A percentile compares a stretch with the other conserved stretches of the same genome.
Conservation (phyloP, 1,284 basidiomycete genomes). For the Apiotrichum domesticum region DNA sequence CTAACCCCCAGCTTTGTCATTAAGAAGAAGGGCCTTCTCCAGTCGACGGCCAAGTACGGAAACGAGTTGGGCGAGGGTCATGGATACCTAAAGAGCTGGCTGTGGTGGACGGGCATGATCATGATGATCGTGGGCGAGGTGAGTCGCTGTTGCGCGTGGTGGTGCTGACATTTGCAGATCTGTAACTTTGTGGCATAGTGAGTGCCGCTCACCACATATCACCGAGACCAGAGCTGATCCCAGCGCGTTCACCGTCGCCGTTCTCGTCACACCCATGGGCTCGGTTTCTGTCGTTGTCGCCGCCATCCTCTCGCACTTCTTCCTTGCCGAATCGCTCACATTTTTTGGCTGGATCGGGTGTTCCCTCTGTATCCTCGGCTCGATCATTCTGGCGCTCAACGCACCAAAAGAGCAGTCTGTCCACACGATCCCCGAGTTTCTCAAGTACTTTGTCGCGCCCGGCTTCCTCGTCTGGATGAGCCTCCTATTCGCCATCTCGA, state of each 20-base stretch:
- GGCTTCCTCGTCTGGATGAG: constrained; percentile 74
- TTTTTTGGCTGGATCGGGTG: constrained; percentile 79
- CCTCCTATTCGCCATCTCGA: constrained; percentile 29
- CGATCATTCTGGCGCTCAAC: constrained; percentile 54
- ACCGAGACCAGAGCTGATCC: neutral
- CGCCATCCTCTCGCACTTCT: constrained; percentile 85
- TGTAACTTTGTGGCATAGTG: constrained; percentile 48
- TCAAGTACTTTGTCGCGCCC: constrained; percentile 75
- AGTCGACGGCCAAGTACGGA: constrained; percentile 52
- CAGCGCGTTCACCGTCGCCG: constrained; percentile 40
- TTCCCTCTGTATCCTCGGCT: constrained; percentile 78
- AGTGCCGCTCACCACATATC: constrained; percentile 12
- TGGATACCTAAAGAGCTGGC: constrained; percentile 71
- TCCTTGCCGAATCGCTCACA: constrained; percentile 82
- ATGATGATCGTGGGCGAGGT: constrained; percentile 42
- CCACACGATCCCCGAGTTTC: constrained; percentile 72
- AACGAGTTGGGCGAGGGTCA: constrained; percentile 81
- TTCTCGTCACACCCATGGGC: constrained; percentile 64
- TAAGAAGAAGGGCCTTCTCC: constrained; percentile 84
- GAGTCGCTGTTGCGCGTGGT: neutral
- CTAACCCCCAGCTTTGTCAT: constrained; percentile 50
- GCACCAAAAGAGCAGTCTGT: constrained; percentile 75
- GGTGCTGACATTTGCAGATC: constrained; percentile 22
- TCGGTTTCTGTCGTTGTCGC: constrained; percentile 94
- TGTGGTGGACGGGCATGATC: constrained; percentile 69